Percentiles rank a stretch among this genome's conserved stretches.
Conservation (phyloP, 164 flowering plant genomes). For the Nelumbo lutea region DNA sequence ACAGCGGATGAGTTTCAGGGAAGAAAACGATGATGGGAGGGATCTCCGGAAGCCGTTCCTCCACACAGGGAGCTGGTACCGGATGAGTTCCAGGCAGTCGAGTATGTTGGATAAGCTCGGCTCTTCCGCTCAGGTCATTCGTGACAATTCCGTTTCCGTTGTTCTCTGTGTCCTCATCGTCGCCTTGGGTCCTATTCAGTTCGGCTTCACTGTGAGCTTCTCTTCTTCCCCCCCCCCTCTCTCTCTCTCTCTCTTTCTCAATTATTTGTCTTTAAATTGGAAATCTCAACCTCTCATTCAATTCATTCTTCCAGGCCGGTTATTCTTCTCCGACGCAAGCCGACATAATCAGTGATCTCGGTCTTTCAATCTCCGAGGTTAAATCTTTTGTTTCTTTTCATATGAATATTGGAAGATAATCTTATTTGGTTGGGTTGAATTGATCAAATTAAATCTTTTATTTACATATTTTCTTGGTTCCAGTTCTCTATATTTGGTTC, state of each 20-base stretch:
- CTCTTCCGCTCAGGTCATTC: slow-evolving; percentile 46
- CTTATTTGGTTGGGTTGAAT: background rate
- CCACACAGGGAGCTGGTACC: slow-evolving; percentile 72
- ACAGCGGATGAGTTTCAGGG: slow-evolving; percentile 54
- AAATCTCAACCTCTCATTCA: background rate
- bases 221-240: background rate
- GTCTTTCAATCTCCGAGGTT: slow-evolving; percentile 55
- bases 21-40: slow-evolving; percentile 46
- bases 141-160: slow-evolving; percentile 15
- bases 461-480: background rate
- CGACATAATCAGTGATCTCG: slow-evolving; percentile 44
- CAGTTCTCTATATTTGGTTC: slow-evolving; percentile 75
- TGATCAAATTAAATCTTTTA: background rate
- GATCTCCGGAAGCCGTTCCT: slow-evolving; percentile 68
- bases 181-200: slow-evolving; percentile 21
- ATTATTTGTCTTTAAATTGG: background rate
- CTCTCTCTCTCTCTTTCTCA: background rate
- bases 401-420: background rate
- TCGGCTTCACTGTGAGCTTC: slow-evolving; percentile 16
- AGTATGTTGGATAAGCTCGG: slow-evolving; percentile 43
- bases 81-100: slow-evolving; percentile 63
- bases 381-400: background rate
- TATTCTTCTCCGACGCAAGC: slow-evolving; percentile 70
- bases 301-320: slow-evolving; percentile 34
- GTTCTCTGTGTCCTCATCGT: slow-evolving; percentile 16